Conservation (phyloP, 768 basidiomycete species). For the Rhodotorula kratochvilovae region DNA sequence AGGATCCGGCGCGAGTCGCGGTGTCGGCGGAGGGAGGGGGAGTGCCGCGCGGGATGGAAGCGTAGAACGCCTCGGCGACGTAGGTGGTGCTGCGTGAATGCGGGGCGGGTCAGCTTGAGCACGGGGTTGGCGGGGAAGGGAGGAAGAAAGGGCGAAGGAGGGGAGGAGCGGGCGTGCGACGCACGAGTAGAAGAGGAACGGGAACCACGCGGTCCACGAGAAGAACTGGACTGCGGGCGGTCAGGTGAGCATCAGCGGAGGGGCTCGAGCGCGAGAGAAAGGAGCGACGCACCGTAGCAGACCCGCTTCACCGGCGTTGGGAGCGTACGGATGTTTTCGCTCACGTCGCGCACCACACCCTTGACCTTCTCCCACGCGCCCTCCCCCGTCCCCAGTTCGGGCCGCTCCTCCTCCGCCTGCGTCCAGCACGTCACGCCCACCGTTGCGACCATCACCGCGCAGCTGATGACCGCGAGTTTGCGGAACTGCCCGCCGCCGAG, state of each 20-base stretch:
- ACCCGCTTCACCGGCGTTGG: constrained; percentile 39
- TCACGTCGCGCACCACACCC: constrained; percentile 49
- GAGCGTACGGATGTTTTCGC: constrained; percentile 20
- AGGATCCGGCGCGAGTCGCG: too few species aligned
- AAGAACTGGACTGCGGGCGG: constrained; percentile 34
- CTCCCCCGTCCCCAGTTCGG: neutral
- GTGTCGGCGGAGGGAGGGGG: too few species aligned
- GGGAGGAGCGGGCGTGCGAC: too few species aligned
- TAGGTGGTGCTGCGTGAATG: too few species aligned
- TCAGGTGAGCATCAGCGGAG: neutral
- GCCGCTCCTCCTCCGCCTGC: constrained; percentile 51
- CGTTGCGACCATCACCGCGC: constrained; percentile 69
- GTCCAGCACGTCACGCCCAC: constrained; percentile 84
- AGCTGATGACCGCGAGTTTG: too few species aligned
- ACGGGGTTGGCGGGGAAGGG: too few species aligned
- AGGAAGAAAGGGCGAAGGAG: too few species aligned
- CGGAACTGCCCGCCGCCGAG: too few species aligned
- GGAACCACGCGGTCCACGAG: constrained; percentile 41
- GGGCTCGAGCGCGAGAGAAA: neutral
- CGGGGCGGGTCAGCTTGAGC: too few species aligned
- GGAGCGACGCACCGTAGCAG: constrained; percentile 30
- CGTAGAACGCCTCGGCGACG: too few species aligned
- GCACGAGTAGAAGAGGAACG: constrained; percentile 33
- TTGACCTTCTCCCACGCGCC: neutral
- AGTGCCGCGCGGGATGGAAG: too few species aligned